A percentile compares a stretch with the other conserved stretches of the same genome.
These are phyloP conservation scores for Geranomyces variabilis DNA, from an alignment of 192 early-diverging fungal genomes.

Conservation along the genomic window DNA sequence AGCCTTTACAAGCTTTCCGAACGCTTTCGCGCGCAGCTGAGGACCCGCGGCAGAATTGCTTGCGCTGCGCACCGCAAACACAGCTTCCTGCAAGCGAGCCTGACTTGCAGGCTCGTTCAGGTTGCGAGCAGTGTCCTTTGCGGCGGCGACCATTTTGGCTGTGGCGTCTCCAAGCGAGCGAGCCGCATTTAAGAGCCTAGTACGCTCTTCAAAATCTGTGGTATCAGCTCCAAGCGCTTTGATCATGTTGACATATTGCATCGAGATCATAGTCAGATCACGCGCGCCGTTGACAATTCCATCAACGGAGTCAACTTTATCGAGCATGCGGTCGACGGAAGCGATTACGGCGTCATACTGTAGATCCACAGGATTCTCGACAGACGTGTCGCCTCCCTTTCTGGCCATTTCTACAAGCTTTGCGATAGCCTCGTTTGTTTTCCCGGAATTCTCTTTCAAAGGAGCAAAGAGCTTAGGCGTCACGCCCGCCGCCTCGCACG, in stretches of 20 bases:
- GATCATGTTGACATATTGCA: constrained; percentile 54
- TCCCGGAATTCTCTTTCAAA: constrained; percentile 42
- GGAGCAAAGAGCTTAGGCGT: constrained; percentile 34
- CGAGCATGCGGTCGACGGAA: constrained; percentile 42
- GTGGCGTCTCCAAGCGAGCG: constrained; percentile 47
- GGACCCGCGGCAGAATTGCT: constrained; percentile 41
- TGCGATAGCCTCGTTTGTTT: constrained; percentile 53
- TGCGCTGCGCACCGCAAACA: constrained; percentile 20
- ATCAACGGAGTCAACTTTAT: constrained; percentile 44
- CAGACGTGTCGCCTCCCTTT: constrained; percentile 23
- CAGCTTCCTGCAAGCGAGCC: constrained; percentile 25
- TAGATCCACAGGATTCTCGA: constrained; percentile 43
- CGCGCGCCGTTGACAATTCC: constrained; percentile 50
- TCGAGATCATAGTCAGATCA: constrained; percentile 50
- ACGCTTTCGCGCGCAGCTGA: constrained; percentile 40
- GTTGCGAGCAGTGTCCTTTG: constrained; percentile 49
- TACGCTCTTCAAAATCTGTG: constrained; percentile 37
- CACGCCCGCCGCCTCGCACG: constrained; percentile 17
- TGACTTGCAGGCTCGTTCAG: constrained; percentile 30
- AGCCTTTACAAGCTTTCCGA: constrained; percentile 49
- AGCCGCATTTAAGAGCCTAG: constrained; percentile 45
- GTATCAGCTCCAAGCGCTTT: constrained; percentile 42
- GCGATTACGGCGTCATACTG: constrained; percentile 50
- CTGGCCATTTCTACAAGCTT: constrained; percentile 52
- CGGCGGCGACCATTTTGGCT: constrained; percentile 50